Evolutionary conservation across 345 rosid species (phyloP), one percentile per base, ranked within the genome.

Genomic region (Eucalyptus viminalis): DNA sequence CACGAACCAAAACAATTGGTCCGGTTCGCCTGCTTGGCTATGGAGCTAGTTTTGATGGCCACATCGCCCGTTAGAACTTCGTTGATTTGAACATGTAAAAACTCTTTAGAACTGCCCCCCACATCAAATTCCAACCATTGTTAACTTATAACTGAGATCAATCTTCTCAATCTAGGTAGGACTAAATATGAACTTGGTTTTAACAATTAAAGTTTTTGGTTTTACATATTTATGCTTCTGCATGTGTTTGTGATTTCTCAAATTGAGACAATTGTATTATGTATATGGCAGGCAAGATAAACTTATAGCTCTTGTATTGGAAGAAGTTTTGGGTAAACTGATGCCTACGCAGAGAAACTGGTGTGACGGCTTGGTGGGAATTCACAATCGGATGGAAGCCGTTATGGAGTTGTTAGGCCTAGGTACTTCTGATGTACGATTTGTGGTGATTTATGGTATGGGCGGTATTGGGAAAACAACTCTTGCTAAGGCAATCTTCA

Each of bases 251-350:
- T 17, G 54, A 0, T 51, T 51, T 51, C 22, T 51, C 4, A 3
- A 51, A 51, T 0, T 51, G 0, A 0, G 21, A 16, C 9, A 0
- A 2, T 51, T 51, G 54, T 0, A 51, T 51, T 17, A 51, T 51
- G 54, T 3, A 16, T 51, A 51, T 51, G 54, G 54, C 54, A 51
- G 54, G 1, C 54, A 51, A 3, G 54, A 51, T 3, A 51, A 51
- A 51, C 54, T 51, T 17, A 51, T 51, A 17, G 0, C 54, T 0
- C 54, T 51, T 51, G 54, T 51, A 0, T 0, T 51, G 54, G 54
- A 51, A 51, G 54, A 51, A 51, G 53, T 50, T 50, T 50, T 6
- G 3, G 8, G 7, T 50, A 50, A 50, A 1, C 21, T 17, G 8
- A 51, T 0, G 22, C 22, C 54, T 51, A 51, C 22, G 0, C 54